Conservation (phyloP, 768 basidiomycete species). For the Termitomyces eurrhizus region DNA sequence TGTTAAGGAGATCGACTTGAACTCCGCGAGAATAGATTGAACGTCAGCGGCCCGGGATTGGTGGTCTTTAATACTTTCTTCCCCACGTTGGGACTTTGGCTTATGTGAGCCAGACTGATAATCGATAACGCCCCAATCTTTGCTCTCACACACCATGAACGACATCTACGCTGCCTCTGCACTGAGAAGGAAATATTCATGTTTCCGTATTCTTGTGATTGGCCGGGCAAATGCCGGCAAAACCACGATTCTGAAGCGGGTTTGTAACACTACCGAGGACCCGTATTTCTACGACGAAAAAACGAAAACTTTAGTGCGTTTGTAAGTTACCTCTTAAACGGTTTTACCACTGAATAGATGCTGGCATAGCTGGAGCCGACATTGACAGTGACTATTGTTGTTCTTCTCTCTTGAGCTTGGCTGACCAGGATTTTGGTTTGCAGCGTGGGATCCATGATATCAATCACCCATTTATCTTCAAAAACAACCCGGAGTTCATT, state of each 20-base stretch:
- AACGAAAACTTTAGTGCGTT: neutral
- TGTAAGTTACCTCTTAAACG: neutral
- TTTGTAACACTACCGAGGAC: neutral
- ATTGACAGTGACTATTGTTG: neutral
- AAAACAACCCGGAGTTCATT: neutral
- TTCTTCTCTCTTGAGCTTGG: neutral
- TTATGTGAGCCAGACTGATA: no score
- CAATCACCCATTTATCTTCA: neutral
- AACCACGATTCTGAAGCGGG: neutral
- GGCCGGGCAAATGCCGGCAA: conserved; percentile 6
- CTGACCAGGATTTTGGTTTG: neutral
- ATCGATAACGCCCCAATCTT: no score
- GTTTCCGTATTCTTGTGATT: conserved; percentile 7
- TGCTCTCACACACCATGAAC: neutral
- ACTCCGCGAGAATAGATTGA: no score
- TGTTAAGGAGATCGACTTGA: no score
- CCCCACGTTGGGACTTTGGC: no score
- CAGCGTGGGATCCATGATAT: neutral
- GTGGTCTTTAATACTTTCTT: no score
- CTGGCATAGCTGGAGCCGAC: neutral
- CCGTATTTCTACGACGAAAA: neutral
- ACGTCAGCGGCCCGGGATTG: no score
- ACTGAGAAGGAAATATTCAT: neutral
- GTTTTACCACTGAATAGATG: neutral
- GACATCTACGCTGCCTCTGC: neutral